Conservation (phyloP, 2,329 filamentous ascomycete genomes). For the Claviceps pazoutovae region DNA sequence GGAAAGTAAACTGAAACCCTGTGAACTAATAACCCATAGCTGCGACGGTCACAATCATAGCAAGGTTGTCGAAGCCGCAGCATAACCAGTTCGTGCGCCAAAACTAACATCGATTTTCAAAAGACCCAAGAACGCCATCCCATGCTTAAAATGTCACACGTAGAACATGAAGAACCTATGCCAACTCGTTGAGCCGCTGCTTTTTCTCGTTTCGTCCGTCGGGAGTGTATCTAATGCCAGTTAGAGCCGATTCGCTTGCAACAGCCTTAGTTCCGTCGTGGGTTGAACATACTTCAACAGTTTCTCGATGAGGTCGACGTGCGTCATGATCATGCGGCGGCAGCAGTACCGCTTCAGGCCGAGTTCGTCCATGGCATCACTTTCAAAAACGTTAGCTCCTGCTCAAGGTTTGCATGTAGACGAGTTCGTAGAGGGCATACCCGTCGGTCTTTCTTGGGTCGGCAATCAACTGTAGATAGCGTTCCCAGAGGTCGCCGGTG, state of each 20-base stretch:
- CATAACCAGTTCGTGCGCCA: constrained; percentile 15
- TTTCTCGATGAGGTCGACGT: constrained; percentile 98
- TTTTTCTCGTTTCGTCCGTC: constrained; percentile 52
- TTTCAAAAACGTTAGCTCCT: constrained; percentile 22
- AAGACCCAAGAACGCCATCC: constrained; percentile 19
- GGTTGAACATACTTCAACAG: constrained; percentile 60
- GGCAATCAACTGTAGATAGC: constrained; percentile 79
- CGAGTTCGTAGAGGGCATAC: constrained; percentile 28
- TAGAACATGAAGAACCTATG: constrained; percentile 10
- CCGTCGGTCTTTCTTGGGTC: constrained; percentile 56
- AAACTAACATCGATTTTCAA: constrained; percentile 8
- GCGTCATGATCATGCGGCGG: constrained; percentile 98
- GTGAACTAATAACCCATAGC: too few species aligned
- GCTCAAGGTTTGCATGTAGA: not conserved
- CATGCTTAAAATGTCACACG: constrained; percentile 13
- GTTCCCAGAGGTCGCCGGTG: constrained; percentile 93
- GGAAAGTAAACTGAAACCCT: too few species aligned
- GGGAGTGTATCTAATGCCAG: constrained; percentile 39
- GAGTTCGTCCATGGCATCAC: constrained; percentile 91
- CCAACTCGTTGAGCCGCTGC: constrained; percentile 24
- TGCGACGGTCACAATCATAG: not conserved
- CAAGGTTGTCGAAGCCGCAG: not conserved
- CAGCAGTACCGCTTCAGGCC: constrained; percentile 95
- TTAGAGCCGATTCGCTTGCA: not conserved
- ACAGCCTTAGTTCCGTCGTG: not conserved